Evolutionary conservation across 495 filamentous ascomycete genomes (phyloP).

Genomic region (Achaetomiella virescens): DNA sequence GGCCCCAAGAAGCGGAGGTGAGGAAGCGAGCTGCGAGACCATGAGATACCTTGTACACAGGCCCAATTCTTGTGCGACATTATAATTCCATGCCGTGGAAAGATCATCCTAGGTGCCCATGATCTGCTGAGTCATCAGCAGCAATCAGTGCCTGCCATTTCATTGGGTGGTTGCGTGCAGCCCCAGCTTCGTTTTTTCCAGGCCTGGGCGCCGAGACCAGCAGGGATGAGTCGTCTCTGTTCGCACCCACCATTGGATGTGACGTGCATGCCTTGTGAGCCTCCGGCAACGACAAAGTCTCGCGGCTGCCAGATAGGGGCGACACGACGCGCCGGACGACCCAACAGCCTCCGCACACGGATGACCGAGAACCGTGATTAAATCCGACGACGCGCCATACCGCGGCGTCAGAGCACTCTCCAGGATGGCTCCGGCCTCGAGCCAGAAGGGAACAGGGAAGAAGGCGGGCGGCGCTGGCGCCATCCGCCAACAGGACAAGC

Average conservation of each 20-base stretch:
- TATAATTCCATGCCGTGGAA: neutral
- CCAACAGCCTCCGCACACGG: neutral
- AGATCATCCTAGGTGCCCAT: no score
- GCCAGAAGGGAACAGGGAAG: conserved; percentile 73
- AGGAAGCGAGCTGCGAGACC: no score
- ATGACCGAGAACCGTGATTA: neutral
- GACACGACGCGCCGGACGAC: conserved; percentile 7
- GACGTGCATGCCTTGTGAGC: conserved; percentile 17
- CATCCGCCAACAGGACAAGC: conserved; percentile 54
- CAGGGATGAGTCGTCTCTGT: conserved; percentile 9
- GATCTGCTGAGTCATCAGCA: no score
- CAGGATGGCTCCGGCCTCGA: conserved; percentile 45
- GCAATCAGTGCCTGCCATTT: no score
- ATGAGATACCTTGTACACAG: no score
- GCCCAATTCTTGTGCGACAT: no score
- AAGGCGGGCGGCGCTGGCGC: conserved; percentile 52
- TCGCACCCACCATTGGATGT: conserved; percentile 17
- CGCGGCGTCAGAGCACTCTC: neutral
- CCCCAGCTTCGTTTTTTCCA: neutral
- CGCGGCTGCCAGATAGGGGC: neutral
- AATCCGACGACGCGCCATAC: neutral
- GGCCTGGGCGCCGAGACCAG: conserved; percentile 2
- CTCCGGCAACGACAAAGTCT: conserved; percentile 12
- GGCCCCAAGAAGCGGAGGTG: no score
- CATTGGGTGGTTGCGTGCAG: neutral